Conservation (phyloP, 2,329 filamentous ascomycete species). For the Pleomassaria siparia region DNA sequence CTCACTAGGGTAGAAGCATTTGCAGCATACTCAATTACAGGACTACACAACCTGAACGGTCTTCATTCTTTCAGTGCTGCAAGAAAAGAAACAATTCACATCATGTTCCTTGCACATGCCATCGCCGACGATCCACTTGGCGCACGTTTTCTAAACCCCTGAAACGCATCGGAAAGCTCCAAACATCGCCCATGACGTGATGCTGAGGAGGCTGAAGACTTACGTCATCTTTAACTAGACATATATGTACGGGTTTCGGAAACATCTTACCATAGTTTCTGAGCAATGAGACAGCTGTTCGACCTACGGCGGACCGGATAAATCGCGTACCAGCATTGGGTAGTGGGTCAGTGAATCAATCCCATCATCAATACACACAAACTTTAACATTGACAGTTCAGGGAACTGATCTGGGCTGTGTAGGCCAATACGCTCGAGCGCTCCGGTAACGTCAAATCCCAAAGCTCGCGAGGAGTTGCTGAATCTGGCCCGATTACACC, state of each 20-base stretch:
- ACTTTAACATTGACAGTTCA: not conserved
- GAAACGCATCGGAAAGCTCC: conserved; percentile 35
- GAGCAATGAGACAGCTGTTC: conserved; percentile 5
- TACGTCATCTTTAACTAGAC: conserved; percentile 6
- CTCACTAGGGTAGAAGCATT: conserved; percentile 47
- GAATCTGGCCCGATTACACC: conserved; percentile 5
- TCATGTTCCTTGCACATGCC: conserved; percentile 49
- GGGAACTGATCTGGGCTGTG: conserved; percentile 5
- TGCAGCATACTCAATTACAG: conserved; percentile 43
- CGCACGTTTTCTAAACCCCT: conserved; percentile 44
- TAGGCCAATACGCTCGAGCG: not conserved
- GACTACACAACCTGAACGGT: conserved; percentile 26
- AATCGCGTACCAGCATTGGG: conserved; percentile 4
- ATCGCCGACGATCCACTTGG: conserved; percentile 43
- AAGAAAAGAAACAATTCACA: conserved; percentile 35
- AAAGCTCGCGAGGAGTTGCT: not conserved
- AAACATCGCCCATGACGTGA: conserved; percentile 30
- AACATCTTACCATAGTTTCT: conserved; percentile 9
- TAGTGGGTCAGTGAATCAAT: conserved; percentile 1
- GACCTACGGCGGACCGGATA: not conserved
- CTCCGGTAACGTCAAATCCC: not conserved
- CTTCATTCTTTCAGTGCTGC: conserved; percentile 12
- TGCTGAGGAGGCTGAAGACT: conserved; percentile 2
- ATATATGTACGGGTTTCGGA: conserved; percentile 5
- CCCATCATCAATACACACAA: not conserved